Base-by-base conservation (phyloP, 768 basidiomycete genomes). In the Suillus discolor region DNA sequence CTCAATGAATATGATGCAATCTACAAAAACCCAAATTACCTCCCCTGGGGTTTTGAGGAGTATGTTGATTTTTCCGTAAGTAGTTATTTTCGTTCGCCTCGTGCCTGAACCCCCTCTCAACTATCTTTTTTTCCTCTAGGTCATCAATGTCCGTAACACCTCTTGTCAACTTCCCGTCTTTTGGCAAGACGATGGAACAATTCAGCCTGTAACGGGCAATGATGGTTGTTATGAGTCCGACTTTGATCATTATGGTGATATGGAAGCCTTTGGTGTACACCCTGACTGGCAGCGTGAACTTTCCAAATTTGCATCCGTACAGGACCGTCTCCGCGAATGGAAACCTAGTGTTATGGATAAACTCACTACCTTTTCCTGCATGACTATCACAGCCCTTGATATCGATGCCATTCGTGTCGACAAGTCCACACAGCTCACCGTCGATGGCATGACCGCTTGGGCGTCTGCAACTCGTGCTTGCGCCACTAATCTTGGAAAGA, bases 191-290 rank as follows among this genome's bases (percentile, higher is more conserved):
- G 86, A 90, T 68, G 96, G 91, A 28, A 82, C 83, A 0, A 79
- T 87, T 60, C 68, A 71, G 34, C 2, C 65, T 7, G 80, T 92
- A 69, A 79, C 84, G 11, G 76, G 85, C n/a, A 78, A 87, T 63
- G 79, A 84, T 60, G 95, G 95, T 23, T 97, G 96, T 76, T 81
- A 89, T 68, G 74, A 79, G 16, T 95, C 93, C 20, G 94, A 96
- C 67, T 96, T 97, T 70, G 96, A 97, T 78, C 95, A 97, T 67
- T 97, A 92, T 70, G 96, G 96, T 68, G 96, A 97, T 79, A 94
- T 94, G 87, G 96, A 97, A 77, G 96, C 96, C 68, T 97, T 97
- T 74, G 96, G 96, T 89, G 95, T 97, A 38, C 92, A 94, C 78
- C 93, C 92, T 54, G 91, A 94, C 79, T 95, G 89, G 92, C 87